A percentile compares a stretch with the other conserved stretches of the same genome.
Conservation (phyloP, 2,329 filamentous ascomycete species). For the Cordyceps tenuipes region DNA sequence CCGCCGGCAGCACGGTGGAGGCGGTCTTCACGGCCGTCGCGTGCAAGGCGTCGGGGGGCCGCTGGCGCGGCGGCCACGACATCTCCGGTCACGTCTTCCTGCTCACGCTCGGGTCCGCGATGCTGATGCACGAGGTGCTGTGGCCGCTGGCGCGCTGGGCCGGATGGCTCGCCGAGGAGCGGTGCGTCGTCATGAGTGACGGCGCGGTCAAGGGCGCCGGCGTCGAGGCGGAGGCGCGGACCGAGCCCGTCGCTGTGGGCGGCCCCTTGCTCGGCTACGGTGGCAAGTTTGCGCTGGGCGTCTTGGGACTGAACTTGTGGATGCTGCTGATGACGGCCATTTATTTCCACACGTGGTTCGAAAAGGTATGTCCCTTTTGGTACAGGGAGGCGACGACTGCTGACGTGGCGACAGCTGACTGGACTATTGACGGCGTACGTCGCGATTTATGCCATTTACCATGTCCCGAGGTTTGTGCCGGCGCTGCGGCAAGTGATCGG, state of each 20-base stretch:
- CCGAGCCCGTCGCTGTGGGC: constrained; percentile 16
- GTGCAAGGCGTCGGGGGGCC: constrained; percentile 74
- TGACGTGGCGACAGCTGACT: constrained; percentile 36
- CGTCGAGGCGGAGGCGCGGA: constrained; percentile 39
- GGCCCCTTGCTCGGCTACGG: constrained; percentile 34
- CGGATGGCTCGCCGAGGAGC: constrained; percentile 45
- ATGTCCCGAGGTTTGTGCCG: constrained; percentile 43
- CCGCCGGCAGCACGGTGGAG: constrained; percentile 33
- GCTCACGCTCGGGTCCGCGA: constrained; percentile 73
- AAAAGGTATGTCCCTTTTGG: constrained; percentile 59
- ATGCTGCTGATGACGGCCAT: constrained; percentile 98
- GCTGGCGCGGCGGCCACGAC: constrained; percentile 91
- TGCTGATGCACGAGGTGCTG: constrained; percentile 70
- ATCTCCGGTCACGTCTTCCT: constrained; percentile 94
- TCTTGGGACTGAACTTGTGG: constrained; percentile 73
- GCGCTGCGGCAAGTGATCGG: constrained; percentile 37
- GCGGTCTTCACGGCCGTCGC: constrained; percentile 63
- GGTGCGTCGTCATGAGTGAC: constrained; percentile 56
- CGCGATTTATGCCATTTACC: constrained; percentile 42
- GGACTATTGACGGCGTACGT: constrained; percentile 41
- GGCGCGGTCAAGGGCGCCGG: constrained; percentile 55
- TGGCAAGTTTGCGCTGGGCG: constrained; percentile 48
- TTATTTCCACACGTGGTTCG: constrained; percentile 97
- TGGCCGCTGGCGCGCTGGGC: constrained; percentile 46
- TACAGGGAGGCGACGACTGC: not conserved